phyloP scores from a whole-genome alignment of 306 rosid species.

The Vigna angularis region DNA sequence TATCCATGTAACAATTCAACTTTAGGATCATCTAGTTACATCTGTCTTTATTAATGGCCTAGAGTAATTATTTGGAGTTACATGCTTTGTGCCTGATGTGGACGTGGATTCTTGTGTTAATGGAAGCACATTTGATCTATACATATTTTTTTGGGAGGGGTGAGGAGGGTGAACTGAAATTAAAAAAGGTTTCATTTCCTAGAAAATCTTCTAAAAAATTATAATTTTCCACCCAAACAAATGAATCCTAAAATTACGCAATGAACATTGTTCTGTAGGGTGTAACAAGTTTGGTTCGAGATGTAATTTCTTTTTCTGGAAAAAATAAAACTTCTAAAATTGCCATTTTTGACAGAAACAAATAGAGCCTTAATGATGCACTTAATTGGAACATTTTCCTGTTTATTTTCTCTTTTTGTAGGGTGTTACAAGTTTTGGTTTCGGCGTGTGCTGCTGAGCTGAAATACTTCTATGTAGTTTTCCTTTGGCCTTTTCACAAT shows the following conservation, averaged over 20 bases:
- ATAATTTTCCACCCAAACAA: constrained; percentile 4
- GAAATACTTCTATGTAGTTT: constrained; percentile 25
- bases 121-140: background rate
- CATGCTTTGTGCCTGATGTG: background rate
- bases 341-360: background rate
- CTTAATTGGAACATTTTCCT: constrained; percentile 35
- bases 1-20: background rate
- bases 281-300: background rate
- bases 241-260: background rate
- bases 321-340: background rate
- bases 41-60: background rate
- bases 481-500: constrained; percentile 20
- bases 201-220: background rate
- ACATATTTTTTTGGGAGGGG: background rate
- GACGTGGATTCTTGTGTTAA: constrained; percentile 7
- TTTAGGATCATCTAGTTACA: background rate
- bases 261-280: constrained; percentile 37
- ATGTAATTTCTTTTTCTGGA: background rate
- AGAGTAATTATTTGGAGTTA: background rate
- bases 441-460: constrained; percentile 1
- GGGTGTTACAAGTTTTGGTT: constrained; percentile 44
- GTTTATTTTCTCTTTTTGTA: constrained; percentile 35
- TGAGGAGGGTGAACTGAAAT: background rate
- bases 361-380: background rate
- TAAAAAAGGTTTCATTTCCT: background rate